Conservation (phyloP, 768 basidiomycete genomes). For the Hydnomerulius pinastri region DNA sequence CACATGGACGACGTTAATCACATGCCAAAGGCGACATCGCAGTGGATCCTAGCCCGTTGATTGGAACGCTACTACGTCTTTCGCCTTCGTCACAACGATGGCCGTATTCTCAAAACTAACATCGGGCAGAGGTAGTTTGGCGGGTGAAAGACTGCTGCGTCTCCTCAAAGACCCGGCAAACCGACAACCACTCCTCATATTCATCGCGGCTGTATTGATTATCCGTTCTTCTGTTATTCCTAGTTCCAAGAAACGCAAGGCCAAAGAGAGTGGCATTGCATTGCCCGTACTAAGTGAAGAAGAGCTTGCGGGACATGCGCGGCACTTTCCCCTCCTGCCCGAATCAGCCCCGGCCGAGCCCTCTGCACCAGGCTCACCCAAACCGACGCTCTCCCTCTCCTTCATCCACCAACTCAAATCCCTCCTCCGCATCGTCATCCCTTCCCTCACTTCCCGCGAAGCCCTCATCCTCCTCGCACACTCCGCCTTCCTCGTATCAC, state of each 20-base stretch:
- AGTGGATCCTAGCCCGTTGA: no score
- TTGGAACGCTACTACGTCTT: neutral
- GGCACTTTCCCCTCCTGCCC: conserved; percentile 57
- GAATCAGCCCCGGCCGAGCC: no score
- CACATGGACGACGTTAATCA: neutral
- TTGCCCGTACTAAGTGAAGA: conserved; percentile 62
- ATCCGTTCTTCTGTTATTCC: conserved; percentile 48
- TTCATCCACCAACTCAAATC: conserved; percentile 76
- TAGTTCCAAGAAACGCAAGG: conserved; percentile 51
- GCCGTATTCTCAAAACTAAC: conserved; percentile 7
- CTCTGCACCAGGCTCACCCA: conserved; percentile 40
- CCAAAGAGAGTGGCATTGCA: conserved; percentile 59
- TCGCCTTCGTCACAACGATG: conserved; percentile 2
- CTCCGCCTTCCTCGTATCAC: conserved; percentile 79
- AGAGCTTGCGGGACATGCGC: conserved; percentile 53
- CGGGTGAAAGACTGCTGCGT: neutral
- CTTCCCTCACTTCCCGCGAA: conserved; percentile 65
- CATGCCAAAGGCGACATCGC: neutral
- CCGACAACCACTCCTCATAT: conserved; percentile 38
- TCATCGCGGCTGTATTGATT: conserved; percentile 49
- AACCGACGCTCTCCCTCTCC: conserved; percentile 66
- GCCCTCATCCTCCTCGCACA: conserved; percentile 72
- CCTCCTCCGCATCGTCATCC: conserved; percentile 72
- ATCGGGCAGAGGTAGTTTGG: neutral
- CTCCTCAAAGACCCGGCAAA: conserved; percentile 12